Evolutionary conservation across 2,329 filamentous ascomycete species (phyloP), one percentile per base, ranked within the genome.

Genomic region (Colletotrichum horii): DNA sequence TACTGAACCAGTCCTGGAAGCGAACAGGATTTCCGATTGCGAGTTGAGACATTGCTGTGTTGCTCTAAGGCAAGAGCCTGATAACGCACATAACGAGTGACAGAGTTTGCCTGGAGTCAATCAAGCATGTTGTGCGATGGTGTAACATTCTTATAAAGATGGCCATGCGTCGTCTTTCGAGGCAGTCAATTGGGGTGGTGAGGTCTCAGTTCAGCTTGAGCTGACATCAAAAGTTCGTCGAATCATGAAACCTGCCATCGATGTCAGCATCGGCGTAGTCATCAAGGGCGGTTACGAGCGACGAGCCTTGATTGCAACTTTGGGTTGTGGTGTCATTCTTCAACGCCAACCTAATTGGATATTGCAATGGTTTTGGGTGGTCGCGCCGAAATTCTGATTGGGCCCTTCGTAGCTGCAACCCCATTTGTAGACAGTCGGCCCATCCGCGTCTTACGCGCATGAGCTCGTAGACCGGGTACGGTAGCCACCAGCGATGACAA

Each of bases 81-180:
- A 8, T 1, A 7, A 3, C n/a, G 0, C 0, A 22, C 14, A 1
- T 5, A 7, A 19, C 6, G 55, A 58, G 16, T 24, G 24, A 26
- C 1, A 58, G 8, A 58, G 1, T 28, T 0, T 14, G 8, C 16
- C 15, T 28, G 16, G 8, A 28, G 43, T 2, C 11, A 52, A 14
- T 52, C n/a, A 52, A 4, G 43, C 43, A 14, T 52, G n/a, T 6
- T n/a, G 4, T 8, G n/a, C 2, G 11, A 52, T 52, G n/a, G n/a
- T 52, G 12, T 22, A n/a, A 52, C 43, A 7, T 52, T 52, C n/a
- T 52, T 52, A 52, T 52, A 48, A 19, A 52, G n/a, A 12, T 4
- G 43, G 24, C n/a, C 22, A 2, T 0, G 6, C n/a, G 24, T 52
- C n/a, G 24, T 52, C 11, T 22, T 22, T n/a, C n/a, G 12, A 22